Conservation (phyloP, 768 basidiomycete genomes). For the Trametes coccinea region DNA sequence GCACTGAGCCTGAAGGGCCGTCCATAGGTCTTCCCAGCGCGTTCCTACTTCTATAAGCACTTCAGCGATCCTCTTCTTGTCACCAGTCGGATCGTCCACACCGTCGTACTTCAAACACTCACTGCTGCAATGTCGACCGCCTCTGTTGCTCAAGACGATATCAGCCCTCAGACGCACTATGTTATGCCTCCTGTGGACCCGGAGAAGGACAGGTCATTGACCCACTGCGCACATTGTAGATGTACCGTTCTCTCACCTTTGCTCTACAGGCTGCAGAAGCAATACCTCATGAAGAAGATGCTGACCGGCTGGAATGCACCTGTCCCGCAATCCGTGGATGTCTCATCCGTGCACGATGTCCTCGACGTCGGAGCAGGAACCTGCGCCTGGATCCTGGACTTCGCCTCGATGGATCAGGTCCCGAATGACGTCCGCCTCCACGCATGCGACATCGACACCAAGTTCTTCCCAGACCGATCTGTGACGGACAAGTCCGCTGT, state of each 20-base stretch:
- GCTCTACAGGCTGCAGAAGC: not conserved
- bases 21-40: no score
- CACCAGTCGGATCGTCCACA: no score
- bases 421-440: constrained; percentile 3
- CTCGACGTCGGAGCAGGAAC: constrained; percentile 26
- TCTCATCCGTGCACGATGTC: not conserved
- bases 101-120: no score
- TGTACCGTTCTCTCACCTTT: not conserved
- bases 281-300: constrained; percentile 21
- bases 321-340: constrained; percentile 15
- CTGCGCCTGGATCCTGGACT: constrained; percentile 23
- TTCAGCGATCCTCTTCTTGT: no score
- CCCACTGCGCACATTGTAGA: no score
- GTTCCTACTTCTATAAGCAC: no score
- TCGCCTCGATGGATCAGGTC: constrained; percentile 8
- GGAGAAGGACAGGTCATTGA: no score
- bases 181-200: no score
- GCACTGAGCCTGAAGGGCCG: no score
- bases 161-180: not conserved
- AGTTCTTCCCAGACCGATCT: constrained; percentile 6
- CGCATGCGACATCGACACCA: constrained; percentile 23
- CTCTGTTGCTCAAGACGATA: not conserved
- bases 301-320: constrained; percentile 11
- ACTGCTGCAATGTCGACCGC: not conserved
- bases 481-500: constrained; percentile 10